Percentiles rank a stretch among this genome's conserved stretches.
Conservation (phyloP, 768 basidiomycete genomes). For the Leccinum pellstonianum region DNA sequence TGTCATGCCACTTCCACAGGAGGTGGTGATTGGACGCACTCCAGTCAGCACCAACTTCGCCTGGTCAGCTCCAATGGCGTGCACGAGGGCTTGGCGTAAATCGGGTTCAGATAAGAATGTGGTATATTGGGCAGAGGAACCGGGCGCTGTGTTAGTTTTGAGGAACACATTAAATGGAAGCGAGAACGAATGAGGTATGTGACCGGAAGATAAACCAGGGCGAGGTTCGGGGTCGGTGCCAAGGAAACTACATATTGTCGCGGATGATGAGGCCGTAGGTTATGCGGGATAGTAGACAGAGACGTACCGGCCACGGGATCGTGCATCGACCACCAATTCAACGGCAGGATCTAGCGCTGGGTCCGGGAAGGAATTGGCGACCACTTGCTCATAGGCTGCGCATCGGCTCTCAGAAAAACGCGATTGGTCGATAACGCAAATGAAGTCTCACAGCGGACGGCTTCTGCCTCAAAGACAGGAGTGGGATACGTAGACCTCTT, state of each 20-base stretch:
- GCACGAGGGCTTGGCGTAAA: slow-evolving; percentile 56
- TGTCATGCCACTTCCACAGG: slow-evolving; percentile 99
- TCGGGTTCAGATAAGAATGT: slow-evolving; percentile 58
- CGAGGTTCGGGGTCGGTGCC: slow-evolving; percentile 89
- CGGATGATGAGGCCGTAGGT: slow-evolving; percentile 5
- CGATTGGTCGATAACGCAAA: slow-evolving; percentile 34
- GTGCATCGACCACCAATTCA: slow-evolving; percentile 85
- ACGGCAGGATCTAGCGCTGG: slow-evolving; percentile 43
- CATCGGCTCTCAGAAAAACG: slow-evolving; percentile 13
- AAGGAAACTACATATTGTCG: slow-evolving; percentile 53
- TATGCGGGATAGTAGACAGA: neutral
- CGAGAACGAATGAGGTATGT: slow-evolving; percentile 85
- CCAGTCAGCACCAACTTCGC: slow-evolving; percentile 60
- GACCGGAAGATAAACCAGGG: slow-evolving; percentile 82
- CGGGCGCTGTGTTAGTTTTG: slow-evolving; percentile 35
- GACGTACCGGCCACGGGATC: slow-evolving; percentile 73
- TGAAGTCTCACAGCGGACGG: slow-evolving; percentile 44
- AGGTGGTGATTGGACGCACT: slow-evolving; percentile 61
- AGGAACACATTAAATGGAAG: slow-evolving; percentile 83
- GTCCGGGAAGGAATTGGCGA: slow-evolving; percentile 59
- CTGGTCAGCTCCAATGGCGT: slow-evolving; percentile 59
- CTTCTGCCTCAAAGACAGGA: slow-evolving; percentile 50
- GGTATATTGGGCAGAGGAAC: slow-evolving; percentile 48
- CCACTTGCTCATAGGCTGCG: slow-evolving; percentile 79
- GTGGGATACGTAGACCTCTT: slow-evolving; percentile 44